phyloP scores from a whole-genome alignment of 345 rosid genomes.

The Eucalyptus globulus region DNA sequence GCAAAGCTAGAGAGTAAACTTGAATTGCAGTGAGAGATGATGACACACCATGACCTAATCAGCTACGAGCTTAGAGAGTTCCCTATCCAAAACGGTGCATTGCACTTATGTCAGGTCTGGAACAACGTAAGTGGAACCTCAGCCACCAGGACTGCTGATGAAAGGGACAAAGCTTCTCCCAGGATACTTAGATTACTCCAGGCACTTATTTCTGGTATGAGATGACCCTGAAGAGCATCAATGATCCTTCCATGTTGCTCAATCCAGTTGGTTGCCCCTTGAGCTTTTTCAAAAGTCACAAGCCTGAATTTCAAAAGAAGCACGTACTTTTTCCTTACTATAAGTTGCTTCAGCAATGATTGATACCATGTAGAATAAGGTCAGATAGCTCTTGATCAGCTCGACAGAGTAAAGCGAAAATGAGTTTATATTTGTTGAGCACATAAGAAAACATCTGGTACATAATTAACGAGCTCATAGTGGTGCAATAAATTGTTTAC shows the following conservation, averaged over 20 bases:
- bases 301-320: constrained; percentile 62
- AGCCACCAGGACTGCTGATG: constrained; percentile 65
- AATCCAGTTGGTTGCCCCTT: constrained; percentile 70
- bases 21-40: constrained; percentile 52
- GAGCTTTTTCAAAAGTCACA: constrained; percentile 81
- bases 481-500: neutral
- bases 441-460: constrained; percentile 66
- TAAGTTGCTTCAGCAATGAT: constrained; percentile 69
- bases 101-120: constrained; percentile 90
- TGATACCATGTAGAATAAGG: constrained; percentile 51
- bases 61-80: constrained; percentile 48
- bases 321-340: constrained; percentile 42
- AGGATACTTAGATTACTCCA: constrained; percentile 25
- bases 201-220: constrained; percentile 48
- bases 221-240: constrained; percentile 57
- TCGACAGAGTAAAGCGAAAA: constrained; percentile 42
- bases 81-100: constrained; percentile 70
- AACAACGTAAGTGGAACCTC: constrained; percentile 75
- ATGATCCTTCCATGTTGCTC: constrained; percentile 81
- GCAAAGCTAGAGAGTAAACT: constrained; percentile 62
- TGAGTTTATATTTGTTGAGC: constrained; percentile 56
- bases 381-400: constrained; percentile 79
- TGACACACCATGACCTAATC: constrained; percentile 63
- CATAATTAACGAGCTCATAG: neutral
- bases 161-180: constrained; percentile 53